Evolutionary conservation across 2,329 filamentous ascomycete genomes (phyloP).

Genomic region (Raffaelea albimanens): DNA sequence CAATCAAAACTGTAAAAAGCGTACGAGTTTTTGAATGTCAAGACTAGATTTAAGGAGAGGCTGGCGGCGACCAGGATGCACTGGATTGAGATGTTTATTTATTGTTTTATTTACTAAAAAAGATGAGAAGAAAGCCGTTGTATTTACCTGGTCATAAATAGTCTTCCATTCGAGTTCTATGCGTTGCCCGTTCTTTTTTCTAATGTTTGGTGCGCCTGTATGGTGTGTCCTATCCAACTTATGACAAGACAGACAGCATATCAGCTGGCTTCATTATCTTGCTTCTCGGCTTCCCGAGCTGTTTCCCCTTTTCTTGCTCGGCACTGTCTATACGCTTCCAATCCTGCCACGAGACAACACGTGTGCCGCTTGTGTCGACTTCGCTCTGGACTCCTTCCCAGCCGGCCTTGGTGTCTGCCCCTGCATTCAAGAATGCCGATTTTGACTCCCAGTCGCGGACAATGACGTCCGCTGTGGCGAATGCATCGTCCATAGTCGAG

Average conservation of each 20-base stretch:
- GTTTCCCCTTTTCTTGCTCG: conserved; percentile 58
- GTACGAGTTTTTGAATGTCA: too few relatives aligned
- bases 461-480: conserved; percentile 77
- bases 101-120: too few relatives aligned
- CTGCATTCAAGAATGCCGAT: conserved; percentile 27
- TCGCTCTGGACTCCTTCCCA: conserved; percentile 69
- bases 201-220: too few relatives aligned
- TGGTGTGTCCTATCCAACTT: too few relatives aligned
- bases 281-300: conserved; percentile 68
- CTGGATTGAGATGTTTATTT: too few relatives aligned
- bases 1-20: too few relatives aligned
- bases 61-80: too few relatives aligned
- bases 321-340: conserved; percentile 77
- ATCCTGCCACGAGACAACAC: conserved; percentile 68
- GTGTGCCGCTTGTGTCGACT: conserved; percentile 36
- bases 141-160: too few relatives aligned
- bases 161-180: neutral
- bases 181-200: neutral
- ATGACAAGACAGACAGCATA: conserved; percentile 46
- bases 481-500: conserved; percentile 91
- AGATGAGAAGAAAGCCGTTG: too few relatives aligned
- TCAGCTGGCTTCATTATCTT: conserved; percentile 50
- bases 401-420: conserved; percentile 32
- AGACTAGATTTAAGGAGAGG: neutral
- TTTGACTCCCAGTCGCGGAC: conserved; percentile 59